Evolutionary conservation across 345 rosid genomes (phyloP), one percentile per base, ranked within the genome.

Genomic region (Acer yangbiense): DNA sequence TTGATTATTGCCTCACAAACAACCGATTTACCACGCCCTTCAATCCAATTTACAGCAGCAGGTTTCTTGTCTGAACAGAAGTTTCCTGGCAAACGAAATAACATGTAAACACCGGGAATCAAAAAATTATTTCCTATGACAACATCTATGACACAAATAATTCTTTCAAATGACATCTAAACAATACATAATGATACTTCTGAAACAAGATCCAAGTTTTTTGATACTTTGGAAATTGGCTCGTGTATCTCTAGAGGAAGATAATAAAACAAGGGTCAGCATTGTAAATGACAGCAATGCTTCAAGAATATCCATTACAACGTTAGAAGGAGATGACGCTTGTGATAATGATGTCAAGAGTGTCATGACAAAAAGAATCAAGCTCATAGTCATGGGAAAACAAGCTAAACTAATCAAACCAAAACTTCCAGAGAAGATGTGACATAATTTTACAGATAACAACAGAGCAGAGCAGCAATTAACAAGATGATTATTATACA

Each of bases 31-130:
- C 97, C 97, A 20, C 96, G 92, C 66, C 98, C 98, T 80, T 92
- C 94, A n/a, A 94, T 92, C 97, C 97, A 94, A 81, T 94, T 94
- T 68, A 94, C 94, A 35, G 98, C 98, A 32, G 98, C 95, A 14
- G 98, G 89, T 75, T 94, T 94, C 87, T 94, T 94, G 81, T 94
- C 98, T 20, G 97, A 91, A 81, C 98, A 94, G 44, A 78, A 91
- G 68, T 94, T 94, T 62, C 97, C 95, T 92, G 76, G 58, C 41
- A 39, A 55, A 41, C 41, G 9, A 72, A 44, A 39, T 57, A 64
- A 69, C 46, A 9, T 6, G 68, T 65, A 35, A 70, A 23, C 13
- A 44, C 29, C n/a, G 16, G 25, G 48, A 64, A 71, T 17, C 35
- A 29, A 63, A 41, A 54, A 35, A 54, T n/a, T 39, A 58, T 3